Evolutionary conservation across 352 stramenopile species (phyloP).

Genomic region (Pelagophyceae sp.): DNA sequence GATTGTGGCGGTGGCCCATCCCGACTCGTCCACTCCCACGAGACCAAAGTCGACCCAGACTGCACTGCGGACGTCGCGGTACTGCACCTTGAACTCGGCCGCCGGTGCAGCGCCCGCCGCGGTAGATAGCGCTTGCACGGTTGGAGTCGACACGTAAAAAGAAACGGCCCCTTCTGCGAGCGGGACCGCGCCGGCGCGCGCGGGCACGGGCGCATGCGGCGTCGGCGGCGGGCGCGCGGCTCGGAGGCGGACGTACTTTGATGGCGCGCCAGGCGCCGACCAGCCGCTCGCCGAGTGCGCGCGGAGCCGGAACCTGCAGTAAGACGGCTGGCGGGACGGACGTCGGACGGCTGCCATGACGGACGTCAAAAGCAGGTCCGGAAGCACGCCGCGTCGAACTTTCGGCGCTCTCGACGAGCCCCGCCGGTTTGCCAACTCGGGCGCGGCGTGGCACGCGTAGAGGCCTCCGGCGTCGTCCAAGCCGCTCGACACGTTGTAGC

Average conservation of each 20-base stretch:
- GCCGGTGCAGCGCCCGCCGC: neutral
- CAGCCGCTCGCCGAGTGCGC: neutral
- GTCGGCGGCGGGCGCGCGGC: neutral
- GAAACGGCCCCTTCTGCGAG: neutral
- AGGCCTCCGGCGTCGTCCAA: neutral
- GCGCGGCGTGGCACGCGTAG: too few species aligned
- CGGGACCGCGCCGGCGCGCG: neutral
- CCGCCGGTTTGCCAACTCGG: too few species aligned
- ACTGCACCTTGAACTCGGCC: neutral
- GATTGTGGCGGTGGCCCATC: neutral
- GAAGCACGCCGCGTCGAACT: too few species aligned
- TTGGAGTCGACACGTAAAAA: neutral
- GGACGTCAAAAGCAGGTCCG: too few species aligned
- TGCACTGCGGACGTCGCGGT: neutral
- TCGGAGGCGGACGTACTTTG: neutral
- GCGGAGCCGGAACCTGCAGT: neutral
- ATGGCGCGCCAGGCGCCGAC: neutral
- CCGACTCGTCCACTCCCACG: neutral
- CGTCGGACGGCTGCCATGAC: too few species aligned
- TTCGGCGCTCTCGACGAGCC: too few species aligned
- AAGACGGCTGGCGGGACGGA: too few species aligned
- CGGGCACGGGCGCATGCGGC: neutral
- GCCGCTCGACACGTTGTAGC: neutral
- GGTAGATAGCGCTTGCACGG: neutral
- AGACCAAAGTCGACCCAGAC: neutral